Base-by-base conservation (phyloP, 2,329 filamentous ascomycete genomes). In the Penicillium olsonii region DNA sequence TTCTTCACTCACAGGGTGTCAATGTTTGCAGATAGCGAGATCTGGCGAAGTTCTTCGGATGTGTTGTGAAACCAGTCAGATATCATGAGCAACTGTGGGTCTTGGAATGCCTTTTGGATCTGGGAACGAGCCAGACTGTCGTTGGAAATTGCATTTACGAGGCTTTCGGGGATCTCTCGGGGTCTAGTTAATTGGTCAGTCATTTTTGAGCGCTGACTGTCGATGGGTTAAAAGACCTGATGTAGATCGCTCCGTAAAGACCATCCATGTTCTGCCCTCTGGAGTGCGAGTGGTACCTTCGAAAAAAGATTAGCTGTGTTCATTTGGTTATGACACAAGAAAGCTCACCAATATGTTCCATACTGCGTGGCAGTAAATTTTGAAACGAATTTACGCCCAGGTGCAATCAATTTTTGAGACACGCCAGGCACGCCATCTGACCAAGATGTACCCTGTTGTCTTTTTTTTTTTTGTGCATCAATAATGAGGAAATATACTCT, bases 341-440 rank as follows among this genome's bases (percentile, higher is more conserved):
- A 35, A 29, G 24, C 48, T 19, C 15, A 46, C 49, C 45, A 84
- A 66, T 79, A 81, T 48, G 73, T 78, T 17, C 82, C 82, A 55
- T 78, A 75, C 50, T 81, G 76, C 0, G 71, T 73, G 0, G 80
- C 79, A 24, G 68, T 72, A 67, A 78, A 84, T 29, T 69, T 68
- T 57, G 83, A 79, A 1, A 68, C 69, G 57, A 78, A 84, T 31
- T 59, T 71, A 6, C 60, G 59, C 3, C 76, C 76, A 1, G 80
- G 75, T 8, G 67, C 57, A 49, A 84, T 81, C 10, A 74, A 67
- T 4, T 68, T 70, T 54, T 84, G 81, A 2, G 75, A 74, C 2
- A 84, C 62, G 5, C 81, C 81, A 2, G 79, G 78, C 0, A 81
- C 76, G 20, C 82, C 82, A 52, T 84, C 82, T 1, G 79, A 75